These are phyloP conservation scores for Fonsecaea monophora DNA, from an alignment of 2,329 filamentous ascomycete species.

Conservation along the genomic window DNA sequence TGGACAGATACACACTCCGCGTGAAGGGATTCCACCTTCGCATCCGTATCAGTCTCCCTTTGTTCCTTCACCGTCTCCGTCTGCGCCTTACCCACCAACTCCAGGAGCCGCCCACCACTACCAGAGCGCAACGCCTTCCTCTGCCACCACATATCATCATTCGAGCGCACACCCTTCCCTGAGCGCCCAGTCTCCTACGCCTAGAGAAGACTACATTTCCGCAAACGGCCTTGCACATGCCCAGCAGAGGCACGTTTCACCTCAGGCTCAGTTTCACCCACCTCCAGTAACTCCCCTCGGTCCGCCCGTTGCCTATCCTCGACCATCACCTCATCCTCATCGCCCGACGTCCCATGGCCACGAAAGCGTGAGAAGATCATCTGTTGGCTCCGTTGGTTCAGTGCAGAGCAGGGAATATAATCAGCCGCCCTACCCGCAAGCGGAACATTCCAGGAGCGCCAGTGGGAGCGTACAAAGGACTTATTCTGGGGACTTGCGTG, in stretches of 20 bases:
- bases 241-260: slow-evolving; percentile 35
- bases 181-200: slow-evolving; percentile 32
- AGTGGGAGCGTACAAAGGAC: slow-evolving; percentile 36
- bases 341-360: slow-evolving; percentile 39
- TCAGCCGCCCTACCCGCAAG: slow-evolving; percentile 19
- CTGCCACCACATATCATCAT: slow-evolving; percentile 27
- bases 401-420: slow-evolving; percentile 35
- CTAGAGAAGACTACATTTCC: slow-evolving; percentile 32
- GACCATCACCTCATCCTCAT: slow-evolving; percentile 35
- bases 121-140: slow-evolving; percentile 29
- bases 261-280: slow-evolving; percentile 35
- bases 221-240: slow-evolving; percentile 31
- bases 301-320: slow-evolving; percentile 38
- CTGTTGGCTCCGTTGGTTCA: slow-evolving; percentile 37
- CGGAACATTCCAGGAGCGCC: slow-evolving; percentile 33
- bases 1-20: slow-evolving; percentile 34
- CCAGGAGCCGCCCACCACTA: slow-evolving; percentile 35
- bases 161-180: slow-evolving; percentile 29
- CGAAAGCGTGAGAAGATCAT: slow-evolving; percentile 37
- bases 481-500: slow-evolving; percentile 36
- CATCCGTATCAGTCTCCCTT: slow-evolving; percentile 35
- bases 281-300: slow-evolving; percentile 40
- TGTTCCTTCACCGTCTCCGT: slow-evolving; percentile 38
- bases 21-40: slow-evolving; percentile 33
- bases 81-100: slow-evolving; percentile 34